Evolutionary conservation across 2,329 filamentous ascomycete genomes (phyloP), one percentile per base, ranked within the genome.

Genomic region (Aureobasidium sp.): DNA sequence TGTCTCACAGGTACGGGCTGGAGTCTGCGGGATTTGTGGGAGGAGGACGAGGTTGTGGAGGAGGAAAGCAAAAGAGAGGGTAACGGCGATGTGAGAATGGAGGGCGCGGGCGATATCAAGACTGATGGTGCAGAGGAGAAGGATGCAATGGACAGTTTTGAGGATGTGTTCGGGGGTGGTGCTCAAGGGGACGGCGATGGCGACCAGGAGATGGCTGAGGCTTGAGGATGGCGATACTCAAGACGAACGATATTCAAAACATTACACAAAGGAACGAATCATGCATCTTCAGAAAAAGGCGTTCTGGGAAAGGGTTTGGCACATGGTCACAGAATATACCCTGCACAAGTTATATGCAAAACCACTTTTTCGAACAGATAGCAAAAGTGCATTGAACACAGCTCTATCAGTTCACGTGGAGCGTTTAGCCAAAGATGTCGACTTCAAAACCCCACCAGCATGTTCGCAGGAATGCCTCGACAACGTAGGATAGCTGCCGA

Each of bases 1-100:
- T 84, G 82, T 71, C 73, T 84, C 55, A 84, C 81, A 3, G 83
- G 83, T 0, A 75, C 76, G 9, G 81, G 78, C 37, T 85, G 82
- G 82, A 77, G 78, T 41, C 71, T 85, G 72, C 79, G 78, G 70
- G 81, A 84, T 63, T 81, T 83, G 68, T 84, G 81, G 82, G 81
- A 83, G 59, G 81, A 78, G 67, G 81, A 83, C 57, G 78, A 75
- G 0, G 80, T 81, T 61, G 78, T 79, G 65, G 72, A 72, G 32
- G 70, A 66, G 12, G 72, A 66, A 83, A 69, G 71, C 61, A 77
- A 50, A 78, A 81, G 70, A 55, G 60, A 62, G 41, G 39, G 62
- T 17, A 46, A 65, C 46, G 66, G 63, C 47, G 60, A 63, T 20
- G 68, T 65, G 34, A 59, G 43, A 32, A 68, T 80, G 82, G 74